phyloP scores from a whole-genome alignment of 192 early-diverging fungal genomes.

The Borealophlyctis nickersoniae region DNA sequence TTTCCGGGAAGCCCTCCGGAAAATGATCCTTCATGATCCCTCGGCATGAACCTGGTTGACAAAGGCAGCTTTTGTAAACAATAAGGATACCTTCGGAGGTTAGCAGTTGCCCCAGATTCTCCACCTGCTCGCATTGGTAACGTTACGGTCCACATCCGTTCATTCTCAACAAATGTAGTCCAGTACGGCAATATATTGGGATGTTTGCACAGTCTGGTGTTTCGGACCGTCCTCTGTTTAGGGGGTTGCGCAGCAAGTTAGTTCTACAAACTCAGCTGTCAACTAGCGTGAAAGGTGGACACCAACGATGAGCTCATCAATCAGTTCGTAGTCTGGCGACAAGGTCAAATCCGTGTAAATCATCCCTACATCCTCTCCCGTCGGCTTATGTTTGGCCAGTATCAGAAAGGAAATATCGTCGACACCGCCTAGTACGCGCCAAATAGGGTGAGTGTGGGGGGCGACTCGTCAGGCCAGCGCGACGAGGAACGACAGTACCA shows the following conservation, averaged over 20 bases:
- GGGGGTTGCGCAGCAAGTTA: slow-evolving; percentile 2
- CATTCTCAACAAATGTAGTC: slow-evolving; percentile 47
- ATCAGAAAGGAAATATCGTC: slow-evolving; percentile 61
- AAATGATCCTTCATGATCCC: slow-evolving; percentile 48
- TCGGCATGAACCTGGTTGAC: slow-evolving; percentile 42
- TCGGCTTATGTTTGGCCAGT: slow-evolving; percentile 48
- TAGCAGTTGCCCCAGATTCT: background rate
- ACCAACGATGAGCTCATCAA: slow-evolving; percentile 53
- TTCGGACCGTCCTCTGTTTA: slow-evolving; percentile 42
- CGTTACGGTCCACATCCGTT: slow-evolving; percentile 59
- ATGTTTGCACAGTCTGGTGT: slow-evolving; percentile 45
- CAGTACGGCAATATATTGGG: slow-evolving; percentile 54
- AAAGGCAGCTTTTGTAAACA: no score
- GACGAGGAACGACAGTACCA: slow-evolving; percentile 22
- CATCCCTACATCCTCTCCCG: slow-evolving; percentile 47
- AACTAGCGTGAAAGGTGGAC: no score
- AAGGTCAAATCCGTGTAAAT: slow-evolving; percentile 59
- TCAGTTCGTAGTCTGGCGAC: slow-evolving; percentile 52
- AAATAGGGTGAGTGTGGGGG: background rate
- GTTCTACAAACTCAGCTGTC: no score
- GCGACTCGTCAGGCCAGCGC: background rate
- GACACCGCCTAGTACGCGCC: slow-evolving; percentile 62
- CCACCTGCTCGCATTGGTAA: slow-evolving; percentile 43
- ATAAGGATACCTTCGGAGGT: no score
- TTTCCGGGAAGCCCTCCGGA: slow-evolving; percentile 46